Percentiles rank a stretch among this genome's conserved stretches.
phyloP scores from a whole-genome alignment of 305 asterid species.

The Fraxinus velutina region DNA sequence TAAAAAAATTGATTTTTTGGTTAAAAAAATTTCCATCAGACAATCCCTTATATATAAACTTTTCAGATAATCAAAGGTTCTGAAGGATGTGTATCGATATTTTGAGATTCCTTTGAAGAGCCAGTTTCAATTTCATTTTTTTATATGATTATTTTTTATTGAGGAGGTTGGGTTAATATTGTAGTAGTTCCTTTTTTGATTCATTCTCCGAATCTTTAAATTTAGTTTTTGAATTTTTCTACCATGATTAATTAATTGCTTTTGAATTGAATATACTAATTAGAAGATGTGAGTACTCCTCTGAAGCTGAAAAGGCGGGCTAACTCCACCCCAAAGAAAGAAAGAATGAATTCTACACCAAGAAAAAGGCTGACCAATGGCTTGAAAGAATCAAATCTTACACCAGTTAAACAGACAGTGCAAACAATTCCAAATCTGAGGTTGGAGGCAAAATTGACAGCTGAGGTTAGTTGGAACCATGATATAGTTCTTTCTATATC shows the following conservation, averaged over 20 bases:
- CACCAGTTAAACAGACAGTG: slow-evolving; percentile 43
- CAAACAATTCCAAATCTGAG: slow-evolving; percentile 63
- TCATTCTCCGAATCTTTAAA: background rate
- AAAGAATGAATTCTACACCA: slow-evolving; percentile 45
- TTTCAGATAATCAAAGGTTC: background rate
- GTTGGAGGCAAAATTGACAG: slow-evolving; percentile 71
- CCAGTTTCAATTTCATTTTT: background rate
- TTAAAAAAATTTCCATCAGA: too few species aligned
- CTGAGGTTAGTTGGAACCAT: slow-evolving; percentile 57
- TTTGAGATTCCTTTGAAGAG: background rate
- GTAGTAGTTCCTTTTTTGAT: background rate
- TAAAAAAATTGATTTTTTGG: too few species aligned
- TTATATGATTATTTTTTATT: background rate
- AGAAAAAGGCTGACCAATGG: slow-evolving; percentile 49
- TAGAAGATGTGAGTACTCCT: slow-evolving; percentile 60
- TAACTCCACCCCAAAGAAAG: slow-evolving; percentile 52
- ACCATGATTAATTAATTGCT: slow-evolving; percentile 17
- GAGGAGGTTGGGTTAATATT: slow-evolving; percentile 1
- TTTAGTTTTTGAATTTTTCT: slow-evolving; percentile 3
- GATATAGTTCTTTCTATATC: slow-evolving; percentile 1
- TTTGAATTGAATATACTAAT: slow-evolving; percentile 13
- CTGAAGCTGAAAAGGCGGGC: slow-evolving; percentile 39
- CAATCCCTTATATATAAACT: background rate
- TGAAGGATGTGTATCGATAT: background rate
- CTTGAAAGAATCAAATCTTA: slow-evolving; percentile 40